Conservation (phyloP, 345 rosid species). For the Euphorbia peplus region DNA sequence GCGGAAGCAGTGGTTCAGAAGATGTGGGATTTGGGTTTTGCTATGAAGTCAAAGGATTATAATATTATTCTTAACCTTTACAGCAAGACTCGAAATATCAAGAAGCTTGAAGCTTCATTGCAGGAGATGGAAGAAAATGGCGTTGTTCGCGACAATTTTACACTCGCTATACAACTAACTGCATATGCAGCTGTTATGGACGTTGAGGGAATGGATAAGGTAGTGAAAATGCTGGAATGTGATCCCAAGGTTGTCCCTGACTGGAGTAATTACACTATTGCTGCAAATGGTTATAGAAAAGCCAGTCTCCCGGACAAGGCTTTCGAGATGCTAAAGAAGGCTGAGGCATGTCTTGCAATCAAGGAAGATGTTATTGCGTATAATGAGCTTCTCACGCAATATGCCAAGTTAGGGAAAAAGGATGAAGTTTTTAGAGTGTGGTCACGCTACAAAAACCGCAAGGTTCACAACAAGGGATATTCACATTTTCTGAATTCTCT, state of each 20-base stretch:
- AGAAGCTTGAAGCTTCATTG: conserved; percentile 25
- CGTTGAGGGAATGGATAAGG: conserved; percentile 26
- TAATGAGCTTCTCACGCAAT: conserved; percentile 23
- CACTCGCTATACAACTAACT: conserved; percentile 20
- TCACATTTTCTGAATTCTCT: no score
- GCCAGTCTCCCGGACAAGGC: conserved; percentile 32
- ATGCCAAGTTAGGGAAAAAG: conserved; percentile 37
- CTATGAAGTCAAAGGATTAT: background rate
- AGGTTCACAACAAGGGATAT: no score
- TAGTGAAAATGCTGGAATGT: conserved; percentile 26
- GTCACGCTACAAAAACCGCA: no score
- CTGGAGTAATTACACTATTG: conserved; percentile 16
- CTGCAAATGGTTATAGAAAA: conserved; percentile 26
- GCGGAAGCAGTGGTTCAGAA: no score
- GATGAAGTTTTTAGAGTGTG: conserved; percentile 36
- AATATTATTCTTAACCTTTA: conserved; percentile 32
- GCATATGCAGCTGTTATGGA: conserved; percentile 33
- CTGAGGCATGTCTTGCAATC: no score
- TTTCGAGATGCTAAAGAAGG: conserved; percentile 11
- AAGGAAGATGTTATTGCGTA: conserved; percentile 7
- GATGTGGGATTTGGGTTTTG: conserved; percentile 34
- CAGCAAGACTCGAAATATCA: conserved; percentile 19
- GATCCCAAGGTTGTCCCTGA: conserved; percentile 21
- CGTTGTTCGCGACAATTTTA: conserved; percentile 17
- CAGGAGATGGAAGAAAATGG: conserved; percentile 34